Evolutionary conservation across 352 stramenopile genomes (phyloP), one percentile per base, ranked within the genome.

Genomic region (Phytopythium vexans): DNA sequence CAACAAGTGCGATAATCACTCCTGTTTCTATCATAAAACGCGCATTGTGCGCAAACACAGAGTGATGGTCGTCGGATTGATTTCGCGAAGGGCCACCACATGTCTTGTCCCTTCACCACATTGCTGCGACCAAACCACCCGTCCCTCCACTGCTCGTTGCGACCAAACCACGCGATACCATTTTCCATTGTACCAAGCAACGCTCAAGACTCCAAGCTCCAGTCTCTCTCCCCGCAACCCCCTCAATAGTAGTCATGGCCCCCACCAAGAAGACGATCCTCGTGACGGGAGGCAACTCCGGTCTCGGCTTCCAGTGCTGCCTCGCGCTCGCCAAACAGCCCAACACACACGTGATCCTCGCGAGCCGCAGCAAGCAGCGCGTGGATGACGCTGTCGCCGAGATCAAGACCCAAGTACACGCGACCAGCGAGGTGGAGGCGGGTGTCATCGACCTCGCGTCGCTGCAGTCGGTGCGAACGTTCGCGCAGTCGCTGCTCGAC

Each of bases 331-430:
- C 46, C 46, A 52, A 52, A 36, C 46, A 34, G 34, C 8, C 34
- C 4, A 8, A 74, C 49, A 47, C 31, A 0, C 66, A 75, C 46
- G 46, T 52, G 3, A 52, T 52, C 33, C 46, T 52, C 46, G 34
- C 46, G 3, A 16, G 46, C 1, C 46, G 46, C n/a, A 52, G 33
- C 15, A 31, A 41, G 16, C n/a, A 52, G 16, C 46, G 46, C 15
- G 16, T 59, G 16, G 27, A 64, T 21, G 55, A 58, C 36, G 58
- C 64, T 0, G 43, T 39, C 15, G 53, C 49, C 1, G 34, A 49
- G 33, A 8, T 60, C 35, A 45, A 21, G 14, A 14, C 12, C 0
- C 3, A 31, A n/a, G 45, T 33, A 9, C 32, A 38, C 33, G 45
- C 32, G 32, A 51, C 45, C 8, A 51, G 31, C 33, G 45, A 41